phyloP scores from a whole-genome alignment of 2,329 filamentous ascomycete genomes.

The Acrodontium crateriforme region DNA sequence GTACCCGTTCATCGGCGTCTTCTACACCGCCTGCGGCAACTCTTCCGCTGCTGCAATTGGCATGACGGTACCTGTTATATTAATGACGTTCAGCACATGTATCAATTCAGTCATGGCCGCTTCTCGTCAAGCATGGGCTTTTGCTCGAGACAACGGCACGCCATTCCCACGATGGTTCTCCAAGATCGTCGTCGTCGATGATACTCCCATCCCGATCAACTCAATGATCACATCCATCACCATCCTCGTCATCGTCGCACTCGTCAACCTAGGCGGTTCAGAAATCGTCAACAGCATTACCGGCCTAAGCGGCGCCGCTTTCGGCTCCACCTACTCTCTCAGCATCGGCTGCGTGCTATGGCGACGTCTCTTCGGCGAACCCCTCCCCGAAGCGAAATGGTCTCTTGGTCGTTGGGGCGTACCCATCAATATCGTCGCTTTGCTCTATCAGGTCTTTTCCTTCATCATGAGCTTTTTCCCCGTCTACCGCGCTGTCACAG shows the following conservation, averaged over 20 bases:
- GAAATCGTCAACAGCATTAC: constrained; percentile 25
- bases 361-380: constrained; percentile 18
- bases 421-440: constrained; percentile 9
- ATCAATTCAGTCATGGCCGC: constrained; percentile 14
- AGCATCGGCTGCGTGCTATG: constrained; percentile 28
- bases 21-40: constrained; percentile 1
- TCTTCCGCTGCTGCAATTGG: too few species aligned
- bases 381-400: neutral
- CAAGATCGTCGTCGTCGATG: constrained; percentile 8
- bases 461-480: constrained; percentile 10
- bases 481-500: neutral
- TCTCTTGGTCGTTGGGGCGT: constrained; percentile 9
- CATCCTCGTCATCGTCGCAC: constrained; percentile 12
- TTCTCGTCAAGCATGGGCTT: constrained; percentile 23
- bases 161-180: constrained; percentile 12
- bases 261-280: constrained; percentile 15
- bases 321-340: constrained; percentile 29
- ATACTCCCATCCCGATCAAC: constrained; percentile 11
- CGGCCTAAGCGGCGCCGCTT: constrained; percentile 24
- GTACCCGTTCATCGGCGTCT: constrained; percentile 2
- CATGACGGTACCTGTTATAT: too few species aligned
- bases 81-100: too few species aligned
- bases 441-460: constrained; percentile 7
- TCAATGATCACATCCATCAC: constrained; percentile 12
- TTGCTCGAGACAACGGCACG: constrained; percentile 23